A percentile compares a stretch with the other conserved stretches of the same genome.
Evolutionary conservation across 2,329 filamentous ascomycete species (phyloP).

Genomic region (Grosmannia serpens): DNA sequence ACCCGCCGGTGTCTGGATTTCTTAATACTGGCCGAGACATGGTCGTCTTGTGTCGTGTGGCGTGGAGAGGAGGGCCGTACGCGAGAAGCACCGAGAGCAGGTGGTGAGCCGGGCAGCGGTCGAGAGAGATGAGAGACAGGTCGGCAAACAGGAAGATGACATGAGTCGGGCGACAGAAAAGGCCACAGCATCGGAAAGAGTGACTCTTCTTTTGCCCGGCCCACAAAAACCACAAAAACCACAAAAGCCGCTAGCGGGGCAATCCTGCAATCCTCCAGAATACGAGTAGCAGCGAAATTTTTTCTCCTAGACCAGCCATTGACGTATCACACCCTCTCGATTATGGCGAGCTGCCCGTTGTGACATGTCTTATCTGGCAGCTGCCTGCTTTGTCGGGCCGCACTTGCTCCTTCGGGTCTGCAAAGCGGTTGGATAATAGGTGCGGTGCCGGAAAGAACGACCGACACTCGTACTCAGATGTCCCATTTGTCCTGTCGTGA

Average conservation of each 20-base stretch:
- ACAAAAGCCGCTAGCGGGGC: not conserved
- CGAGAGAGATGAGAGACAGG: not conserved
- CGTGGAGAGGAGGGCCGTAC: not conserved
- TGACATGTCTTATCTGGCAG: not conserved
- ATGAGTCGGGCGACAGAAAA: not conserved
- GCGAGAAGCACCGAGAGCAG: not conserved
- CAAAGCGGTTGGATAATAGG: too few relatives aligned
- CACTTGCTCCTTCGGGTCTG: not conserved
- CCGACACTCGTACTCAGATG: not conserved
- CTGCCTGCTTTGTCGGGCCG: not conserved
- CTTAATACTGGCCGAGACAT: slow-evolving; percentile 9
- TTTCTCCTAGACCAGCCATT: not conserved
- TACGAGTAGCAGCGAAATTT: not conserved
- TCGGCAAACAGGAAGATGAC: not conserved
- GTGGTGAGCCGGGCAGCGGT: not conserved
- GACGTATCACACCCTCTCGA: not conserved
- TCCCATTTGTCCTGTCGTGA: not conserved
- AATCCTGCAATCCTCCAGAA: not conserved
- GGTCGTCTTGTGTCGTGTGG: not conserved
- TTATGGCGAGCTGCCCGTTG: not conserved
- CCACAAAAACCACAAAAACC: not conserved
- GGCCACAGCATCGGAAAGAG: not conserved
- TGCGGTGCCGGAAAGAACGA: not conserved
- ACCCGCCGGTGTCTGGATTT: slow-evolving; percentile 17
- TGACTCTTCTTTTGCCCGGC: not conserved